Conservation (phyloP, 106 monocot genomes). For the Phalaenopsis equestris region DNA sequence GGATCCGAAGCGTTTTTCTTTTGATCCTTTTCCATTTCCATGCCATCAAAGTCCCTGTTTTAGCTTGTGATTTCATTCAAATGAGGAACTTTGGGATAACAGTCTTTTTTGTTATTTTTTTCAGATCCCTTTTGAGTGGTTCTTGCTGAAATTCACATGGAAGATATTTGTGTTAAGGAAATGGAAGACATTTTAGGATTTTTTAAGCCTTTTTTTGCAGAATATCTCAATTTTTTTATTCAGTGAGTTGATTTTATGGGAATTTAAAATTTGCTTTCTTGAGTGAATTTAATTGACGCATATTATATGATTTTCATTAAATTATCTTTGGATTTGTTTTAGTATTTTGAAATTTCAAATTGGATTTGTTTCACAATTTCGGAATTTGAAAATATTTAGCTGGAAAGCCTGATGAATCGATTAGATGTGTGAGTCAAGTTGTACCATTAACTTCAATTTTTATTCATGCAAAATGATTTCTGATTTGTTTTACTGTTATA, state of each 20-base stretch:
- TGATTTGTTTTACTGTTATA: too few relatives aligned
- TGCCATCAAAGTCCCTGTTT: not conserved
- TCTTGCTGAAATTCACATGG: constrained; percentile 2
- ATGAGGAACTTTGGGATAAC: not conserved
- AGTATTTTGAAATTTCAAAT: not conserved
- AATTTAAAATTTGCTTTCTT: not conserved
- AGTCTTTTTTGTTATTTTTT: not conserved
- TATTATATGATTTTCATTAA: not conserved
- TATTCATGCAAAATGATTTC: not conserved
- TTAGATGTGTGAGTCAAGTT: not conserved
- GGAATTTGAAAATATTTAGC: not conserved
- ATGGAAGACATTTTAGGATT: constrained; percentile 4
- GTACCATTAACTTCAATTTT: not conserved
- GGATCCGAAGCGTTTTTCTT: constrained; percentile 22
- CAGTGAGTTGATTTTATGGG: not conserved
- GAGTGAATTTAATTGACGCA: too few relatives aligned
- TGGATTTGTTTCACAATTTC: not conserved
- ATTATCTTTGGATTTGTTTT: not conserved
- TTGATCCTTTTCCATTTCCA: constrained; percentile 7
- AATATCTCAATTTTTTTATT: not conserved
- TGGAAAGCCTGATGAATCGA: not conserved
- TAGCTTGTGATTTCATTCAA: constrained; percentile 11
- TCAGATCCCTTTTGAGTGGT: not conserved
- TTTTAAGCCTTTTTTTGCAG: not conserved
- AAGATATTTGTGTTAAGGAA: not conserved